Conservation (phyloP, 2,329 filamentous ascomycete species). For the Cercospora brassicicola region DNA sequence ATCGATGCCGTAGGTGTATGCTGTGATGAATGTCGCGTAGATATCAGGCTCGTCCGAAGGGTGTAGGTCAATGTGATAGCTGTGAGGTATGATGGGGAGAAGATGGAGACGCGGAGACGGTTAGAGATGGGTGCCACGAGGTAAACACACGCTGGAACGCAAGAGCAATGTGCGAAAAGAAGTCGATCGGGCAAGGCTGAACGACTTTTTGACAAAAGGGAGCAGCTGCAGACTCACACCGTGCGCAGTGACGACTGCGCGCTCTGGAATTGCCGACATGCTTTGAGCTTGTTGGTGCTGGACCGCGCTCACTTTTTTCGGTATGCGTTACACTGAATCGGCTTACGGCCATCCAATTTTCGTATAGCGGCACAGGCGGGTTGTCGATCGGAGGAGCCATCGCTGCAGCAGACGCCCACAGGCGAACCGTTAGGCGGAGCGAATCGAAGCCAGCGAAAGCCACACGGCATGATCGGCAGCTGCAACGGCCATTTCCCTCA, state of each 20-base stretch:
- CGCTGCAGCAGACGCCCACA: not conserved
- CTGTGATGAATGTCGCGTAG: not conserved
- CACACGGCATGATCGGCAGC: not conserved
- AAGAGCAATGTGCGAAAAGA: conserved; percentile 17
- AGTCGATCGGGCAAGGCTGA: not conserved
- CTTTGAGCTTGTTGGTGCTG: not conserved
- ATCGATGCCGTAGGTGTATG: conserved; percentile 14
- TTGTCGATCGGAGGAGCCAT: conserved; percentile 6
- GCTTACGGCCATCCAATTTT: not conserved
- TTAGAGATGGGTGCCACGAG: conserved; percentile 14
- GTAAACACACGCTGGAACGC: conserved; percentile 13
- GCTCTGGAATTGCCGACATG: not conserved
- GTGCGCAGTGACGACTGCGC: not conserved
- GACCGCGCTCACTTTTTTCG: not conserved
- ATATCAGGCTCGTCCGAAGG: conserved; percentile 3
- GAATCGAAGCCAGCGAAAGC: not conserved
- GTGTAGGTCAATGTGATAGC: conserved; percentile 1
- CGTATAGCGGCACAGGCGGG: not conserved
- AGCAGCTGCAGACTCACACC: not conserved
- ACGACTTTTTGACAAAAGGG: not conserved
- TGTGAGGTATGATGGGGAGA: not conserved
- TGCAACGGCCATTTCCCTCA: not conserved
- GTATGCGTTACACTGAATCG: not conserved
- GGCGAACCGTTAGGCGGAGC: not conserved
- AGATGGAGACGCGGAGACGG: conserved; percentile 3